Evolutionary conservation across 2,329 filamentous ascomycete species (phyloP).

Genomic region (Clarireedia hainanense): DNA sequence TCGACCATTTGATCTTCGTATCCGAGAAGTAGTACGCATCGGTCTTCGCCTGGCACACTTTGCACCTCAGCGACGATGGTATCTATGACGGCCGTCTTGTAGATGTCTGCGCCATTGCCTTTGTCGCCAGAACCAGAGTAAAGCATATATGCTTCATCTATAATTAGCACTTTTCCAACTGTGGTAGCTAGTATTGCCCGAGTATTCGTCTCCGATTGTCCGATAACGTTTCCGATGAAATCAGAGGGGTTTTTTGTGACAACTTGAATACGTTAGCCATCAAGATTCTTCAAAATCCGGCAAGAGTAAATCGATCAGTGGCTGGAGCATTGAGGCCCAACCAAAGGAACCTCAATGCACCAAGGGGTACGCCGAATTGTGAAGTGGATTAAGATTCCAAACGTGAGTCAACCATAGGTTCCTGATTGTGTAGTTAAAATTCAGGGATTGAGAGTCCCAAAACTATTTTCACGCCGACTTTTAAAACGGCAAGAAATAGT

Average conservation of each 20-base stretch:
- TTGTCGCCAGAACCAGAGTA: constrained; percentile 29
- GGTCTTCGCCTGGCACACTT: constrained; percentile 60
- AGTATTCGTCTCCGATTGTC: constrained; percentile 61
- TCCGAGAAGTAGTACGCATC: constrained; percentile 63
- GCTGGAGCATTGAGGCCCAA: too few species aligned
- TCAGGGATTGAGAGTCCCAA: too few species aligned
- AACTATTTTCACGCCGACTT: too few species aligned
- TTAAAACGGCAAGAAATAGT: too few species aligned
- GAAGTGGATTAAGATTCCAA: too few species aligned
- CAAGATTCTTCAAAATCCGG: not conserved
- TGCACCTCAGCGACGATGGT: constrained; percentile 67
- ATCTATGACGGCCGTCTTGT: constrained; percentile 59
- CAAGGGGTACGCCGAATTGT: too few species aligned
- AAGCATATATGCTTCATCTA: constrained; percentile 72
- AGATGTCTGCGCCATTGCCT: constrained; percentile 37
- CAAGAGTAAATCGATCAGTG: not conserved
- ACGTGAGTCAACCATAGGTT: too few species aligned
- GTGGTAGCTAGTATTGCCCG: constrained; percentile 62
- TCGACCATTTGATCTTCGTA: constrained; percentile 62
- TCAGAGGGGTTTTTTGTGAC: constrained; percentile 66
- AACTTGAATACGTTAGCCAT: constrained; percentile 36
- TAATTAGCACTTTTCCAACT: constrained; percentile 66
- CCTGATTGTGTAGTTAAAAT: too few species aligned
- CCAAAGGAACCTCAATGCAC: too few species aligned
- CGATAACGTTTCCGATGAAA: constrained; percentile 57